These are phyloP conservation scores for Fagus sylvatica DNA, from an alignment of 306 rosid species.

Conservation along the genomic window DNA sequence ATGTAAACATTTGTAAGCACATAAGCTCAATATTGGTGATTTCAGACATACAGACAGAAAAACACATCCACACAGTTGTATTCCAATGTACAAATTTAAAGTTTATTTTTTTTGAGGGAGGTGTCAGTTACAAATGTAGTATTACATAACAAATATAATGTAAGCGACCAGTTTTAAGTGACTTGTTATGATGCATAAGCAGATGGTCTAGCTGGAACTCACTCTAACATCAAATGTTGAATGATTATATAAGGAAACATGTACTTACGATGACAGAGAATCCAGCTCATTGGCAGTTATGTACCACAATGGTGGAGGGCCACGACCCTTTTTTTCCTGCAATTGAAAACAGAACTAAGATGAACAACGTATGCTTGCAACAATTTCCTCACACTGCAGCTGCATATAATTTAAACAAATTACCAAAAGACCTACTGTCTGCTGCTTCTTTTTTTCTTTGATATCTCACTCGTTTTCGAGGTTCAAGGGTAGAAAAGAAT, in stretches of 20 bases:
- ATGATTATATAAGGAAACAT: background rate
- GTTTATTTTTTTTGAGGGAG: background rate
- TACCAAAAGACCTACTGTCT: background rate
- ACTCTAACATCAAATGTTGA: background rate
- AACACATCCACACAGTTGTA: background rate
- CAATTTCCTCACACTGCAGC: background rate
- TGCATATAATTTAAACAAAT: background rate
- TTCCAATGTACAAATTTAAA: background rate
- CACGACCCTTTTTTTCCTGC: slow-evolving; percentile 83
- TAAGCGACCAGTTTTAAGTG: background rate
- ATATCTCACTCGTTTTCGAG: background rate
- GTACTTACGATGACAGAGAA: slow-evolving; percentile 82
- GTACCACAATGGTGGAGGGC: slow-evolving; percentile 72
- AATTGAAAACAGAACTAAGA: slow-evolving; percentile 28
- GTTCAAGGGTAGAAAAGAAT: slow-evolving; percentile 8
- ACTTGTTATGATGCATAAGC: background rate
- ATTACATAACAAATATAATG: background rate
- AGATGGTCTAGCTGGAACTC: slow-evolving; percentile 10
- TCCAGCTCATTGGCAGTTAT: slow-evolving; percentile 68
- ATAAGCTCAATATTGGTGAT: background rate
- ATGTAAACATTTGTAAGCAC: background rate
- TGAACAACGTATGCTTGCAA: background rate
- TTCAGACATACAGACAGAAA: background rate
- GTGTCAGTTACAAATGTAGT: background rate
- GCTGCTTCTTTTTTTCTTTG: background rate